Base-by-base conservation (phyloP, 768 basidiomycete species). In the Naematelia aurantialba region DNA sequence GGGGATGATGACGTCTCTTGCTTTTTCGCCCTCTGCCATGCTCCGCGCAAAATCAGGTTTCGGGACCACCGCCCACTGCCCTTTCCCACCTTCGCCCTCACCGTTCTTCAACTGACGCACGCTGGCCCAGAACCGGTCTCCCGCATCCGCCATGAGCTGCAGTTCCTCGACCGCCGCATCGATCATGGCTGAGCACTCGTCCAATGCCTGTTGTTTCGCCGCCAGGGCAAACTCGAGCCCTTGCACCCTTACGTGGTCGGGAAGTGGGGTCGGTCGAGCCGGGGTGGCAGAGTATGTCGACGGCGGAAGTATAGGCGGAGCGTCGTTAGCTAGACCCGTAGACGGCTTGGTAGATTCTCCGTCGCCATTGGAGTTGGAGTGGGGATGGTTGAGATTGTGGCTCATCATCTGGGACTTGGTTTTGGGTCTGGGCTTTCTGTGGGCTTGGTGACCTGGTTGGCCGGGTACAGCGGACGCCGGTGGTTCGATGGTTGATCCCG, bases 1-100 rank as follows among this genome's bases (percentile, higher is more conserved):
- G 12, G 72, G 72, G 13, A 74, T 69, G 30, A 70, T 59, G 24
- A 74, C n/a, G 55, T 74, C 72, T 54, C 62, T 71, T 3, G 72
- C 70, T 47, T 58, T 61, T 48, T 67, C 68, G 0, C 64, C 66
- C 10, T 45, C 60, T 2, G 50, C 52, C 61, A 64, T 62, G 11
- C 39, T 58, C 56, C 61, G 52, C 11, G 60, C 69, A 56, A 74
- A 74, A 34, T 69, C 72, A 5, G 72, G 72, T 55, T 66, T 69
- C 2, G 72, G 65, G 2, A 74, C 44, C 2, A 69, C 44, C 12
- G 69, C 67, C 72, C 72, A 74, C 60, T 67, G 65, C 10, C 53
- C 55, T 45, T 55, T 60, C 5, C 71, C 69, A 13, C 39, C 48
- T 45, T 57, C n/a, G 49, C 44, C 52, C 45, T 58, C 46, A 1